Percentiles rank a stretch among this genome's conserved stretches.
Conservation (phyloP, 352 stramenopile genomes). For the Lagenidium giganteum region DNA sequence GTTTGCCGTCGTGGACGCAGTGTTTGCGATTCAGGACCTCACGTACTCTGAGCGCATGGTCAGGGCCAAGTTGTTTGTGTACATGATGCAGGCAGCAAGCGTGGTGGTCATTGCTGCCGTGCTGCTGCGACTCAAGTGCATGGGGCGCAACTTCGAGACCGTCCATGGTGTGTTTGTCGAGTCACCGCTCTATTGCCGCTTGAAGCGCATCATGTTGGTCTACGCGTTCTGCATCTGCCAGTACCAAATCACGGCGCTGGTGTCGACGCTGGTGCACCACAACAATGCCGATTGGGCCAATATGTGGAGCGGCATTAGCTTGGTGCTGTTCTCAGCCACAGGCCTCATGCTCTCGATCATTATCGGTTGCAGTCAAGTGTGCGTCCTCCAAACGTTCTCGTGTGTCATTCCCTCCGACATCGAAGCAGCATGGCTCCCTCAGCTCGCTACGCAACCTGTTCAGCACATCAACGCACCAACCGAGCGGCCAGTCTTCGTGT, state of each 20-base stretch:
- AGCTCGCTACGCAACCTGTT: no score
- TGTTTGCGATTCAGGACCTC: slow-evolving; percentile 1
- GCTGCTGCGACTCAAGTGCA: slow-evolving; percentile 39
- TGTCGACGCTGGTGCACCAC: slow-evolving; percentile 12
- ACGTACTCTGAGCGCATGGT: slow-evolving; percentile 2
- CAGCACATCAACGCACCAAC: no score
- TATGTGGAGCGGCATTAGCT: slow-evolving; percentile 31
- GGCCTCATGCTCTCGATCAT: slow-evolving; percentile 36
- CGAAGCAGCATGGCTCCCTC: neutral
- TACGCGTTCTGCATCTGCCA: slow-evolving; percentile 48
- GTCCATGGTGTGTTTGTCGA: slow-evolving; percentile 54
- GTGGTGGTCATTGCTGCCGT: no score
- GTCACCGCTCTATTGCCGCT: slow-evolving; percentile 58
- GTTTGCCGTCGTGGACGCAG: slow-evolving; percentile 3
- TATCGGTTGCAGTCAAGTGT: slow-evolving; percentile 42
- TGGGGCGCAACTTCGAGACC: slow-evolving; percentile 56
- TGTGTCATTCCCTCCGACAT: slow-evolving; percentile 21
- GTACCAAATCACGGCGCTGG: slow-evolving; percentile 38
- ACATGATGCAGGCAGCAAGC: no score
- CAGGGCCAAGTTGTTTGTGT: no score
- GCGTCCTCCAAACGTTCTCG: slow-evolving; percentile 30
- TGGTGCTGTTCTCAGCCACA: slow-evolving; percentile 32
- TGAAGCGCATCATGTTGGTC: slow-evolving; percentile 68
- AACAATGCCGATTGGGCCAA: slow-evolving; percentile 14
- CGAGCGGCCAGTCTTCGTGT: slow-evolving; percentile 21